Base-by-base conservation (phyloP, 352 stramenopile genomes). In the Globisporangium cylindrosporum region DNA sequence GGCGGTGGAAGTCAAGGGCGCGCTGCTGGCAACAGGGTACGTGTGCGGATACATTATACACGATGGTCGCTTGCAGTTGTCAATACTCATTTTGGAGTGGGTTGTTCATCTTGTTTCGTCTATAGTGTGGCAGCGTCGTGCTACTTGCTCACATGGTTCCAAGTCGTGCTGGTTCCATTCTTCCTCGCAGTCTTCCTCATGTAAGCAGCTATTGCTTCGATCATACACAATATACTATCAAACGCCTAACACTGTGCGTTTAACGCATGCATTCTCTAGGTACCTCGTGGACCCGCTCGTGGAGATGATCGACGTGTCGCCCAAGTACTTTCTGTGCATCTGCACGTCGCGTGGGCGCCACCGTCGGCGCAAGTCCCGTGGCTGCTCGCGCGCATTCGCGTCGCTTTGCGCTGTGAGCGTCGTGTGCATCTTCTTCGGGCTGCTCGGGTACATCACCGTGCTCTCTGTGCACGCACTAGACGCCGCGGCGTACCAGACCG, bases 151-250 rank as follows among this genome's bases (percentile, higher is more conserved):
- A 80, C 88, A 36, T 96, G 84, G 80, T 96, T 96, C 71, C 82
- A 96, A 66, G 84, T 79, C 20, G 88, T 94, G 62, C 72, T 96
- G 24, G 80, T 96, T 20, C 88, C 88, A 12, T 96, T 96, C 69
- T 96, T 96, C 76, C 80, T 96, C 49, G 86, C 88, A 0, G 83
- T 96, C 67, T 96, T 96, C 64, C 76, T 96, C 51, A 96, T 96
- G 88, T 96, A 51, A 51, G 43, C 3, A 3, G 2, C 43, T 38
- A 38, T 38, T 5, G 8, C 12, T 9, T 38, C 5, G 6, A 38
- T 8, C 32, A 38, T 38, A 38, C 32, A 38, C 32, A 38, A 38
- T 38, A 38, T 38, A 38, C 32, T 38, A 38, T 38, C 8, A 38
- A 38, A 9, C 32, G 32, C 5, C 32, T 9, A 38, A 12, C 7